Percentiles rank a stretch among this genome's conserved stretches.
These are phyloP conservation scores for Guadua angustifolia DNA, from an alignment of 176 grass and related monocot genomes.

Conservation along the genomic window DNA sequence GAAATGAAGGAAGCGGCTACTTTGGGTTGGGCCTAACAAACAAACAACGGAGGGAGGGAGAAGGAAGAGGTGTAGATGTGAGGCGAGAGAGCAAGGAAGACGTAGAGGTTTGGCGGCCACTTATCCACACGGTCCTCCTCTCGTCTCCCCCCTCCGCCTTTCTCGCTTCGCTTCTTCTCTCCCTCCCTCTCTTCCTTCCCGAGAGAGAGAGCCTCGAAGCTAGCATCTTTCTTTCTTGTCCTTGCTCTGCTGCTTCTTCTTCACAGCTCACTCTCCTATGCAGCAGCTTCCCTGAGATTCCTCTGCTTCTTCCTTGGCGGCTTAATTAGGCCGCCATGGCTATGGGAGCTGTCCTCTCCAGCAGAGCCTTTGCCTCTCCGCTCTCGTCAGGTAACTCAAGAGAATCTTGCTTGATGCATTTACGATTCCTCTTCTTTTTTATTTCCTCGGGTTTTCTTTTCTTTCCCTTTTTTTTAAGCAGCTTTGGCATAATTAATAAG, in stretches of 20 bases:
- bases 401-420: neutral
- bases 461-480: neutral
- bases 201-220: no score
- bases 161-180: no score
- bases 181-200: neutral
- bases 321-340: constrained; percentile 52
- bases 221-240: neutral
- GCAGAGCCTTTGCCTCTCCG: constrained; percentile 56
- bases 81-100: neutral
- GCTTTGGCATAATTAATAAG: neutral
- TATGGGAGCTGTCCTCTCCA: constrained; percentile 61
- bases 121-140: constrained; percentile 20
- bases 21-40: neutral
- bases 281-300: neutral
- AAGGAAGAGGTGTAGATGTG: neutral
- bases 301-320: neutral
- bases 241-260: neutral
- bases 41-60: neutral
- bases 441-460: neutral
- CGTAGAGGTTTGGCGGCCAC: neutral
- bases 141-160: no score
- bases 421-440: neutral
- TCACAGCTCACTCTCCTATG: neutral
- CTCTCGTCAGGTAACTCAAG: constrained; percentile 45
- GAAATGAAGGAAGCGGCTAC: no score